Evolutionary conservation across 192 early-diverging fungal species (phyloP).

Genomic region (Haplosporangium gracile): DNA sequence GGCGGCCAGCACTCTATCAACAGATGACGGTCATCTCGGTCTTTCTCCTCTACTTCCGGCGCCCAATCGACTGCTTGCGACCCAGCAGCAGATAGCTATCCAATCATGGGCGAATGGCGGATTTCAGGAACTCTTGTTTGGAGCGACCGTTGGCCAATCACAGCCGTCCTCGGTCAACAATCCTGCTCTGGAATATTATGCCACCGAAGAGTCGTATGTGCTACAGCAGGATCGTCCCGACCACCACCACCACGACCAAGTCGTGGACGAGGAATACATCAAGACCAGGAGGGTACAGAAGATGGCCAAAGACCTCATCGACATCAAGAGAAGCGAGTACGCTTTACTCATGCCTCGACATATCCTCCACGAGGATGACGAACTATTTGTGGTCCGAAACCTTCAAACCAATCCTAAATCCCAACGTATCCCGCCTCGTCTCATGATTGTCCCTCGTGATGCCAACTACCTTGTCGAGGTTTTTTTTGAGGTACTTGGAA

Average conservation of each 20-base stretch:
- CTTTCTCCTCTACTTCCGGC: neutral
- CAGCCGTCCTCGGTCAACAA: neutral
- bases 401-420: neutral
- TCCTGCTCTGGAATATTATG: neutral
- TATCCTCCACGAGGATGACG: conserved; percentile 34
- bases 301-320: conserved; percentile 34
- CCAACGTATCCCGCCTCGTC: conserved; percentile 10
- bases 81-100: neutral
- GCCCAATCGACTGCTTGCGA: neutral
- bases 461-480: conserved; percentile 28
- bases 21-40: neutral
- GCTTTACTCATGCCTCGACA: conserved; percentile 25
- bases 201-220: neutral
- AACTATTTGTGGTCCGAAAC: conserved; percentile 14
- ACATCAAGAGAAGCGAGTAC: conserved; percentile 19
- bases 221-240: neutral
- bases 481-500: conserved; percentile 29
- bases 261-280: neutral
- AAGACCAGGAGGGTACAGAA: conserved; percentile 17
- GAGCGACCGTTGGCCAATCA: neutral
- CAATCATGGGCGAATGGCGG: neutral
- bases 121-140: neutral
- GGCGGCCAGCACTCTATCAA: neutral
- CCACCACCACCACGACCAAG: neutral
- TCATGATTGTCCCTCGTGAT: conserved; percentile 23